Evolutionary conservation across 129 eudicot genomes (phyloP).

Genomic region (Solidago caesia): DNA sequence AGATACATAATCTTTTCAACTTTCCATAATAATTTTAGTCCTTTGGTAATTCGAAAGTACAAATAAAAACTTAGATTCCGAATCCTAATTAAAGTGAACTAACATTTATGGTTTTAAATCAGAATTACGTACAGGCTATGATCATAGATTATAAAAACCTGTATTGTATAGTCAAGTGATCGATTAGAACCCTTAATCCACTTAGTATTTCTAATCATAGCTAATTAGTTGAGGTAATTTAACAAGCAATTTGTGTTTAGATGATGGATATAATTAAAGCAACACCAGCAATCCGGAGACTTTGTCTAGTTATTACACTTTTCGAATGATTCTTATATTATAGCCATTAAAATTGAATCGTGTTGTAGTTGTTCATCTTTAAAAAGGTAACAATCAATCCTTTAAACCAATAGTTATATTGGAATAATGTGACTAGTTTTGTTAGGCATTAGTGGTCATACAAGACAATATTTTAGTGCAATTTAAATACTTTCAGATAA

Average conservation of each 20-base stretch:
- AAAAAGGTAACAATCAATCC: slow-evolving; percentile 3
- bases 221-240: neutral
- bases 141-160: too few relatives aligned
- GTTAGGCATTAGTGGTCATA: slow-evolving; percentile 1
- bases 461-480: neutral
- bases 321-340: neutral
- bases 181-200: neutral
- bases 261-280: neutral
- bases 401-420: slow-evolving; percentile 15
- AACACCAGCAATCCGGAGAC: slow-evolving; percentile 1
- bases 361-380: neutral
- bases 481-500: neutral
- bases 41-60: too few relatives aligned
- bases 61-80: too few relatives aligned
- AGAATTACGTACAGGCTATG: too few relatives aligned
- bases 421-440: slow-evolving; percentile 19
- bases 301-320: neutral
- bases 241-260: slow-evolving; percentile 8
- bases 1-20: too few relatives aligned
- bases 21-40: too few relatives aligned
- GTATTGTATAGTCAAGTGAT: neutral
- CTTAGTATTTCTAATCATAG: neutral
- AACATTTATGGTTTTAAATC: too few relatives aligned
- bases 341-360: slow-evolving; percentile 9
- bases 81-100: too few relatives aligned